A percentile compares a stretch with the other conserved stretches of the same genome.
phyloP scores from a whole-genome alignment of 371 early-diverging fungal genomes.

The Apophysomyces variabilis region DNA sequence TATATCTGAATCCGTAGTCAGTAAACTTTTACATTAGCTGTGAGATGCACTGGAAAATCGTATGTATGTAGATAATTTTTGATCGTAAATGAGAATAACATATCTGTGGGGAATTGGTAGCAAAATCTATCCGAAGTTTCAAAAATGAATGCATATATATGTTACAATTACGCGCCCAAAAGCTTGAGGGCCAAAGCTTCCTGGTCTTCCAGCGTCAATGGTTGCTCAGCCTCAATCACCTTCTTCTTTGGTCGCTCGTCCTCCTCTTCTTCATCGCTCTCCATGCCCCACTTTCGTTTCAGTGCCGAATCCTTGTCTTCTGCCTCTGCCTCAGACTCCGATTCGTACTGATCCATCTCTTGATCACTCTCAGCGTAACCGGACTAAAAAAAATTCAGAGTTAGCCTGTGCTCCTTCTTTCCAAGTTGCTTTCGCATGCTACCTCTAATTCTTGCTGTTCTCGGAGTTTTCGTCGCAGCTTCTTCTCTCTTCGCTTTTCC shows the following conservation, averaged over 20 bases:
- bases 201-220: constrained; percentile 68
- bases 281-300: constrained; percentile 49
- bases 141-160: neutral
- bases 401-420: neutral
- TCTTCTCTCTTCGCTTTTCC: constrained; percentile 76
- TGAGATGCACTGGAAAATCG: too few species aligned
- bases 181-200: constrained; percentile 66
- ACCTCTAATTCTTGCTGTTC: constrained; percentile 54
- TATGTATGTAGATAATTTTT: too few species aligned
- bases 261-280: constrained; percentile 43
- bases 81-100: too few species aligned
- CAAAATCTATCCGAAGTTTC: neutral
- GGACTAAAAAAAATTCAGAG: constrained; percentile 16
- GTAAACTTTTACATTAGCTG: too few species aligned
- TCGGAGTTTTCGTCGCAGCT: constrained; percentile 66
- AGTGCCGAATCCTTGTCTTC: constrained; percentile 17
- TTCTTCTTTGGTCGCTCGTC: constrained; percentile 51
- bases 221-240: constrained; percentile 66
- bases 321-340: constrained; percentile 21
- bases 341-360: constrained; percentile 35
- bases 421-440: neutral
- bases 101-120: neutral
- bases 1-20: too few species aligned
- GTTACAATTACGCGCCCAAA: constrained; percentile 30
- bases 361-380: constrained; percentile 26